phyloP scores from a whole-genome alignment of 495 filamentous ascomycete species.

The Podospora pseudocomata region DNA sequence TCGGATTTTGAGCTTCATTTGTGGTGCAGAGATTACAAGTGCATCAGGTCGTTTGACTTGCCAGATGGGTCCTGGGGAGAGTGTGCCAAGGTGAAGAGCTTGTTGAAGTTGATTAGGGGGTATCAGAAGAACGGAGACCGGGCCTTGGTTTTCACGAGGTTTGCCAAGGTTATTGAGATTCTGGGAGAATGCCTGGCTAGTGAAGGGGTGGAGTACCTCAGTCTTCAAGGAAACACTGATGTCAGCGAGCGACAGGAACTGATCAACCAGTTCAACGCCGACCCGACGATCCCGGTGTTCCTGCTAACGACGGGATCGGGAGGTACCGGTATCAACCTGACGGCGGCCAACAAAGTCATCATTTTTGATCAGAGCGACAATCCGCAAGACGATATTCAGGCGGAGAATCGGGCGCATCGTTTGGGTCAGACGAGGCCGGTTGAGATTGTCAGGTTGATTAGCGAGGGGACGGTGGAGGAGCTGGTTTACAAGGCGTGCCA shows the following conservation, averaged over 20 bases:
- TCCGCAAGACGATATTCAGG: constrained; percentile 93
- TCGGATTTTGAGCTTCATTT: constrained; percentile 79
- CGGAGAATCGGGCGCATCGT: constrained; percentile 92
- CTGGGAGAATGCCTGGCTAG: constrained; percentile 76
- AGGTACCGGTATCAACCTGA: constrained; percentile 91
- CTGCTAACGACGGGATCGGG: constrained; percentile 90
- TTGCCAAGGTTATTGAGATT: constrained; percentile 86
- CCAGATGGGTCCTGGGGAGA: constrained; percentile 82
- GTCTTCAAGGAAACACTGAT: constrained; percentile 79
- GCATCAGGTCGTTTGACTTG: constrained; percentile 66
- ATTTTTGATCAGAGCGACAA: constrained; percentile 97
- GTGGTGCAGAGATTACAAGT: constrained; percentile 69
- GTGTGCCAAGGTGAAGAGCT: constrained; percentile 79
- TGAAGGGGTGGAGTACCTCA: constrained; percentile 67
- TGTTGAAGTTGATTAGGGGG: constrained; percentile 64
- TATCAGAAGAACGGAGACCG: constrained; percentile 84
- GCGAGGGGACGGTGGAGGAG: constrained; percentile 82
- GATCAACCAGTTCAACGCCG: constrained; percentile 78
- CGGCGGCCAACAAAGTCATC: constrained; percentile 92
- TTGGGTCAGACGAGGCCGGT: constrained; percentile 88
- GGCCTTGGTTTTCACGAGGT: constrained; percentile 85
- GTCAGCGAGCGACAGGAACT: constrained; percentile 79
- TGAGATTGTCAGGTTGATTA: constrained; percentile 78
- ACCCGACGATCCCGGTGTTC: constrained; percentile 80
- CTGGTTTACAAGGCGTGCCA: constrained; percentile 85